These are phyloP conservation scores for Zasmidium angulare DNA, from an alignment of 2,329 filamentous ascomycete species.

Conservation along the genomic window DNA sequence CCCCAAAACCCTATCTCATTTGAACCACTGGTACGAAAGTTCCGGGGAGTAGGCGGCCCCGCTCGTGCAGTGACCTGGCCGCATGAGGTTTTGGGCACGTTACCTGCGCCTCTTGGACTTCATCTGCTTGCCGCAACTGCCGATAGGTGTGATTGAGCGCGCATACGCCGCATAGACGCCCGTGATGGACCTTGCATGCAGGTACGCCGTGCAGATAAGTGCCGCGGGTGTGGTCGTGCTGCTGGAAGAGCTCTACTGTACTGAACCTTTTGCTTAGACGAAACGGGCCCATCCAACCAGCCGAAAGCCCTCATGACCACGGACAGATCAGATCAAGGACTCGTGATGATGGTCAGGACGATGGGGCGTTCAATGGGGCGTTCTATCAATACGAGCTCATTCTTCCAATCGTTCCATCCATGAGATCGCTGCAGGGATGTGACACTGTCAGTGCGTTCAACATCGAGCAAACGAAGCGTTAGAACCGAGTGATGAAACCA, in stretches of 20 bases:
- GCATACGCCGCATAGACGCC: neutral
- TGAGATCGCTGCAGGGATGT: neutral
- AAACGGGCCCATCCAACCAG: no score
- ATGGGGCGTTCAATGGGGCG: no score
- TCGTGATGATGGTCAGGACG: no score
- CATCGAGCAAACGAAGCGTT: neutral
- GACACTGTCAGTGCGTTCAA: neutral
- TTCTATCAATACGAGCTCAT: neutral
- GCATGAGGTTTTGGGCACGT: slow-evolving; percentile 18
- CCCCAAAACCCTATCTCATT: slow-evolving; percentile 12
- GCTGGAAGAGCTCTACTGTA: no score
- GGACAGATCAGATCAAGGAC: no score
- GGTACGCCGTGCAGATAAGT: neutral
- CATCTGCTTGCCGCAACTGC: neutral
- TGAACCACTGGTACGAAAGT: slow-evolving; percentile 6
- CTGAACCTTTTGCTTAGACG: no score
- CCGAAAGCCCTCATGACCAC: no score
- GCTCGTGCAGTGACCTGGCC: slow-evolving; percentile 12
- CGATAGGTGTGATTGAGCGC: neutral
- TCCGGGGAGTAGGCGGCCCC: slow-evolving; percentile 14
- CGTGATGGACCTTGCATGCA: no score
- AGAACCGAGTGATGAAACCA: no score
- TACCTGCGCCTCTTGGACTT: slow-evolving; percentile 1
- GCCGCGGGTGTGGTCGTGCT: neutral
- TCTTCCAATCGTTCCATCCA: neutral